A percentile compares a stretch with the other conserved stretches of the same genome.
Evolutionary conservation across 768 basidiomycete species (phyloP).

Genomic region (Gautieria morchelliformis): DNA sequence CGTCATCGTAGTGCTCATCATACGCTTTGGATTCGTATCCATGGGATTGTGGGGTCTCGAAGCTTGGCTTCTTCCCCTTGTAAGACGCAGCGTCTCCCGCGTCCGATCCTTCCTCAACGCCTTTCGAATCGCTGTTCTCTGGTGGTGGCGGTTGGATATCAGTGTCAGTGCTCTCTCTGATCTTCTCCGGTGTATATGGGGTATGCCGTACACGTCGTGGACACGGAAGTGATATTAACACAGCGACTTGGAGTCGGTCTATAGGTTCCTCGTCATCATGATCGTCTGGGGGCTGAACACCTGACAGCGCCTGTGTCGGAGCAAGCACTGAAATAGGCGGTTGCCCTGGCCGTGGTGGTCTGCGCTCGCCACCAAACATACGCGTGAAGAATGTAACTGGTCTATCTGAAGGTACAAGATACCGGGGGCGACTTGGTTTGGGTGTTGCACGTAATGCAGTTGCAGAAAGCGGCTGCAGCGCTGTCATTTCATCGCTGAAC

Average conservation of each 20-base stretch:
- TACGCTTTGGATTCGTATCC: not conserved
- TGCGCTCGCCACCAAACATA: constrained; percentile 7
- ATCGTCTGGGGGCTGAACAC: constrained; percentile 3
- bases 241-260: constrained; percentile 26
- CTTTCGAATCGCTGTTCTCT: not conserved
- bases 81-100: not conserved
- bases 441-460: not conserved
- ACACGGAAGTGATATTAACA: constrained; percentile 34
- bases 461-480: constrained; percentile 2
- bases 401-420: constrained; percentile 5
- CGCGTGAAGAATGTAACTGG: constrained; percentile 2
- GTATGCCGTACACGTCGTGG: constrained; percentile 5
- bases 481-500: not conserved
- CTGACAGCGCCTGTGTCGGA: not conserved
- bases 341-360: not conserved
- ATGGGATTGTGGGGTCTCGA: not conserved
- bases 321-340: not conserved
- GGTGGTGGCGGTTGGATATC: not conserved
- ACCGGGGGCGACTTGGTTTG: constrained; percentile 1
- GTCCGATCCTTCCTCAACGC: not conserved
- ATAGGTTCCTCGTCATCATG: not conserved
- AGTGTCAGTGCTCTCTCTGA: not conserved
- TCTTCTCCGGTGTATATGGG: not conserved
- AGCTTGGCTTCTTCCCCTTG: not conserved
- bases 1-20: not conserved